Conservation (phyloP, 805 yeast genomes). For the Candida maltosa region DNA sequence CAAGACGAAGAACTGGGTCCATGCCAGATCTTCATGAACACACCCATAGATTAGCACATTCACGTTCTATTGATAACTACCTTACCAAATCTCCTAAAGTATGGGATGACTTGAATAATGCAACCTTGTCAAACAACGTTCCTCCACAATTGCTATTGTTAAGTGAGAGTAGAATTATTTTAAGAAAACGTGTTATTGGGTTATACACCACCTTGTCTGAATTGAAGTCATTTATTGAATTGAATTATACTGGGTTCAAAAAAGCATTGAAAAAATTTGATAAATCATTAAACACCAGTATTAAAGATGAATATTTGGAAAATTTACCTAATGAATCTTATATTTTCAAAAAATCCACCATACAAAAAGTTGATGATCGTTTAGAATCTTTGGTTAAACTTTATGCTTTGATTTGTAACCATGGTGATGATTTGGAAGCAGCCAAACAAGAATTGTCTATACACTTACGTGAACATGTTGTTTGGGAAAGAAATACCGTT, state of each 20-base stretch:
- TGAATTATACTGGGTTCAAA: constrained; percentile 51
- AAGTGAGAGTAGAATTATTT: constrained; percentile 48
- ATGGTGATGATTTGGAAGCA: constrained; percentile 37
- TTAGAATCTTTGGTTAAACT: constrained; percentile 30
- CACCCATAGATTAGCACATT: constrained; percentile 7
- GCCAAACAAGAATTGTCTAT: constrained; percentile 56
- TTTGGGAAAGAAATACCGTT: constrained; percentile 54
- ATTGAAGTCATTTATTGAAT: constrained; percentile 48
- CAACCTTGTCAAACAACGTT: constrained; percentile 14
- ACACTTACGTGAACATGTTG: constrained; percentile 52
- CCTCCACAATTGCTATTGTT: constrained; percentile 35
- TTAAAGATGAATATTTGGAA: constrained; percentile 42
- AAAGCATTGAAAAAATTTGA: constrained; percentile 54
- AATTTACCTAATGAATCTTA: constrained; percentile 43
- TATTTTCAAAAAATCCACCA: constrained; percentile 34
- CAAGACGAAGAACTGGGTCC: constrained; percentile 11
- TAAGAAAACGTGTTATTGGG: constrained; percentile 44
- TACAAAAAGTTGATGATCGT: constrained; percentile 26
- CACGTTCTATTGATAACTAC: constrained; percentile 28
- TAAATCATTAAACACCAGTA: constrained; percentile 42
- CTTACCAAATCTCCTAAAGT: constrained; percentile 31
- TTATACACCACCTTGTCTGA: constrained; percentile 45
- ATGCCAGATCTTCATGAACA: constrained; percentile 4
- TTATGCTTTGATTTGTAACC: constrained; percentile 37
- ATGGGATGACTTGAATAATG: constrained; percentile 25